Base-by-base conservation (phyloP, 148 eudicot genomes). In the Spergularia marina region DNA sequence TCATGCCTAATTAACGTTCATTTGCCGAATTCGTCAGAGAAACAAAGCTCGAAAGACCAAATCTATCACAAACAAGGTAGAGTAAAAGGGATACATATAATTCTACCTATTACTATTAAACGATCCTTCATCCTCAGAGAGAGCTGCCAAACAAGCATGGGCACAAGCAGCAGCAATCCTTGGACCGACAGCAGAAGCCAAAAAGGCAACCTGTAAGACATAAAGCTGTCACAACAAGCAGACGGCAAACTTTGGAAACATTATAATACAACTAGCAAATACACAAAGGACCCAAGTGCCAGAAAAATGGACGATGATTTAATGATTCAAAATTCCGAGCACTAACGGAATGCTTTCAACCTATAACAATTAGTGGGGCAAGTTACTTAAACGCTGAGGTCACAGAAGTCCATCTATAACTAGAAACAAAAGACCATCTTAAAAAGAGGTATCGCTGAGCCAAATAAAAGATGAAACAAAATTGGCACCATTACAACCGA, bases 91-190 rank as follows among this genome's bases (percentile, higher is more conserved):
- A 71, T 12, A 11, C 44, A 75, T 56, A 52, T 21, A 30, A 21
- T 70, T 84, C 63, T 57, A 91, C 97, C 87, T 85, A 72, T 80
- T 84, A 83, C 71, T 81, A 73, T 56, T 74, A 64, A 72, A 79
- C 11, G 83, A 80, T 49, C 74, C 74, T 80, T 82, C 84, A 65
- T 87, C 94, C 82, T 86, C 91, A 57, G 90, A 83, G 20, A 94
- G 77, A 63, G 84, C 91, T 4, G 88, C 91, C 85, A 94, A 85
- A 65, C 97, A 89, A 74, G 96, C 90, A 84, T 94, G 98, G 41
- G 98, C 98, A 87, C 98, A 91, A 59, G 97, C 98, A 73, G 98
- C 97, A 74, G 98, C 98, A 70, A 94, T 91, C 86, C 98, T 86
- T 51, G 98, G 98, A 65, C 98, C 98, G 18, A 94, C 82, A 69